phyloP scores from a whole-genome alignment of 2,329 filamentous ascomycete genomes.

The Pestalotiopsis sp. region DNA sequence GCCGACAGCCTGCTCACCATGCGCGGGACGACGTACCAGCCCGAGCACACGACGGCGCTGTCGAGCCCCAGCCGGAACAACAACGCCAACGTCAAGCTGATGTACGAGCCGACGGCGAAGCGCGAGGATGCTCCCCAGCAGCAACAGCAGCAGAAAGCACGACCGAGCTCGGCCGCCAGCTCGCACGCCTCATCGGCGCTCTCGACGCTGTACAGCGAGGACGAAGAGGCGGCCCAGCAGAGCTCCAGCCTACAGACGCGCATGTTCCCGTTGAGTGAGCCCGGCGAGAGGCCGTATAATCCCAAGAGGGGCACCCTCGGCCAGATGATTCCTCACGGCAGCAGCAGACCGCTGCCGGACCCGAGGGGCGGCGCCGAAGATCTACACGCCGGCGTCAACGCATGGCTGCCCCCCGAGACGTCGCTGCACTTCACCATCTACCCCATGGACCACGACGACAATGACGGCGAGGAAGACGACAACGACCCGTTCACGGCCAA shows the following conservation, averaged over 20 bases:
- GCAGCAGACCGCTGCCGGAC: neutral
- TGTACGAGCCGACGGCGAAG: neutral
- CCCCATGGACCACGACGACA: neutral
- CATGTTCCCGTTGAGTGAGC: slow-evolving; percentile 8
- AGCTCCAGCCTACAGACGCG: neutral
- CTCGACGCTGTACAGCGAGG: slow-evolving; percentile 60
- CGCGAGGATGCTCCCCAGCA: neutral
- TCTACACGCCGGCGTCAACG: neutral
- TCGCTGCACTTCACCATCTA: slow-evolving; percentile 20
- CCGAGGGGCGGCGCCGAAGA: neutral
- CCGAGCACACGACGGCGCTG: slow-evolving; percentile 36
- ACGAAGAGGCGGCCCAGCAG: slow-evolving; percentile 37
- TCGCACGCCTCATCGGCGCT: slow-evolving; percentile 51
- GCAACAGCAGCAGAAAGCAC: slow-evolving; percentile 7
- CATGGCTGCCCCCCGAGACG: slow-evolving; percentile 8
- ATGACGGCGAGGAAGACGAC: slow-evolving; percentile 17
- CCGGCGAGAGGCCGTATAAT: slow-evolving; percentile 14
- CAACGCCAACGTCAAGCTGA: neutral
- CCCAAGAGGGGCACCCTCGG: slow-evolving; percentile 12
- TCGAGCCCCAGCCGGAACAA: slow-evolving; percentile 46
- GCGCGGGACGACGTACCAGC: slow-evolving; percentile 35
- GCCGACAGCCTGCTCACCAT: slow-evolving; percentile 43
- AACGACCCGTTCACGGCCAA: slow-evolving; percentile 28
- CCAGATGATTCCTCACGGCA: neutral
- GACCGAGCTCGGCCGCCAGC: slow-evolving; percentile 36